Evolutionary conservation across 2,329 filamentous ascomycete genomes (phyloP), one percentile per base, ranked within the genome.

Genomic region (Dactylellina haptotyla): DNA sequence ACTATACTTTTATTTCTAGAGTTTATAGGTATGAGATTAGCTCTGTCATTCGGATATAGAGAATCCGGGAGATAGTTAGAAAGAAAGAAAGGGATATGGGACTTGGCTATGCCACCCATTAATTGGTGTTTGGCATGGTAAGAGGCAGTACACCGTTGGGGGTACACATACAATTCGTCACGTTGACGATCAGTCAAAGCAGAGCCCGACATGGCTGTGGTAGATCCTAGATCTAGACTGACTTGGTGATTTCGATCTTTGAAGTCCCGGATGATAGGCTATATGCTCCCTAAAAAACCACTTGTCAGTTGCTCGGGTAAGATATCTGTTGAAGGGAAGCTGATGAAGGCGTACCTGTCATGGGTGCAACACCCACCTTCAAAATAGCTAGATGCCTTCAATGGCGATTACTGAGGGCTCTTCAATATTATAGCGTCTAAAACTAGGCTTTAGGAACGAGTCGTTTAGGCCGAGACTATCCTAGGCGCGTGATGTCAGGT

Each of bases 1-100:
- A 97, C 90, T 78, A 97, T 92, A 76, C 93, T 91, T 84, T 96
- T 96, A 85, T 97, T 92, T 80, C 92, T 96, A 53, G 18, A 41
- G 2, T 12, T 4, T 16, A 16, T n/a, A 12, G 18, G 18, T n/a
- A 10, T 41, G 18, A 41, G 37, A 41, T 41, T n/a, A 41, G 18
- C 37, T n/a, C 14, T 12, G 14, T 12, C 4, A n/a, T 41, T 41
- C 37, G 12, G 18, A 6, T n/a, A 41, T n/a, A 41, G 37, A 4
- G 14, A 41, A 6, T 12, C 6, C 37, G 18, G 12, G 4, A 16
- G 37, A 41, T 6, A 41, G 18, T 41, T n/a, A 16, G 18, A 41
- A n/a, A 12, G 18, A 16, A 16, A 41, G 6, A 41, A 16, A n/a
- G 18, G 8, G 3, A 16, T 41, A n/a, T 12, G 37, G 18, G 18